Evolutionary conservation across 2,329 filamentous ascomycete genomes (phyloP), one percentile per base, ranked within the genome.

Genomic region (Mycocentrospora acerina): DNA sequence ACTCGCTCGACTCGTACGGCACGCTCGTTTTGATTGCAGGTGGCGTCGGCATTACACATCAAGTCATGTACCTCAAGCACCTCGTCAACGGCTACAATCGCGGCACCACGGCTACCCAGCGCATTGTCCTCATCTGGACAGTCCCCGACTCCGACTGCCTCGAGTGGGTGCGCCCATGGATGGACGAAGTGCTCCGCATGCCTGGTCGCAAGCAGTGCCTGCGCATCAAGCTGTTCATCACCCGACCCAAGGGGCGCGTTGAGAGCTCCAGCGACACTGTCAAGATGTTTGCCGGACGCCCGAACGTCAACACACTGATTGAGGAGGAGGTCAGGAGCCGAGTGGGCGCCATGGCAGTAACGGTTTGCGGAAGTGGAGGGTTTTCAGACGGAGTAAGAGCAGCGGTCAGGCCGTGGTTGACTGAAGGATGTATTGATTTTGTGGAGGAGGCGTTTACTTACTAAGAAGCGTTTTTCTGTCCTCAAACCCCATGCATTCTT

Each of bases 41-140:
- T 40, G 87, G 87, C 55, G 84, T 90, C 10, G 87, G 87, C 47
- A 87, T 91, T 55, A 89, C 87, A 1, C 86, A 91, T 55, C 85
- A 86, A 48, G 81, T 90, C 17, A 84, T 85, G 35, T 85, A 88
- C 62, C 78, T 90, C 26, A 81, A 83, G 40, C 80, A 88, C 48
- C 77, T 91, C 1, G 80, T 90, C 18, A 72, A 76, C 5, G 85
- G 85, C 26, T 86, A 79, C 62, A 76, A 77, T 44, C 80, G 83
- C 46, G 82, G 82, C 40, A 88, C 82, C 0, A 82, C 85, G 5
- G 83, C 85, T 1, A 81, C 84, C 1, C 80, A 84, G 46, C 86
- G 83, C 61, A 76, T 90, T 33, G 73, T 88, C 4, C 76, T 91
- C 16, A 81, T 90, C 27, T 91, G 87, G 87, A 83, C 83, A 32